phyloP scores from a whole-genome alignment of 129 eudicot species.

The Calendula officinalis region DNA sequence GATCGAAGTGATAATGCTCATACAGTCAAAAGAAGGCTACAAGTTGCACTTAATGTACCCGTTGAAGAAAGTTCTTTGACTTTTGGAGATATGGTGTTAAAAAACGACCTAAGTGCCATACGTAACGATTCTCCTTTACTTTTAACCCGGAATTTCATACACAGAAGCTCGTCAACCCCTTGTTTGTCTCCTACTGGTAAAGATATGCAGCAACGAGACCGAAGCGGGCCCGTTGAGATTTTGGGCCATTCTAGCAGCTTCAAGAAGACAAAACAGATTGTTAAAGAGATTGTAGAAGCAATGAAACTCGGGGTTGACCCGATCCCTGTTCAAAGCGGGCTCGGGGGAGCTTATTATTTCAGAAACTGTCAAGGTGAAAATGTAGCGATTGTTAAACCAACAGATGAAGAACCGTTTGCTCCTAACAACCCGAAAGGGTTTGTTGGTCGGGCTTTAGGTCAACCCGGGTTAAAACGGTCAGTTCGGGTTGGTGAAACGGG shows the following conservation, averaged over 20 bases:
- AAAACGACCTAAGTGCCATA: slow-evolving; percentile 74
- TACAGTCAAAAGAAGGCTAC: slow-evolving; percentile 82
- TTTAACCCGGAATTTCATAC: slow-evolving; percentile 56
- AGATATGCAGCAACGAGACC: slow-evolving; percentile 69
- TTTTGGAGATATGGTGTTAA: slow-evolving; percentile 77
- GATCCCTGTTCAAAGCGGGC: slow-evolving; percentile 64
- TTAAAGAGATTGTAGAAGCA: slow-evolving; percentile 69
- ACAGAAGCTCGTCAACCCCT: slow-evolving; percentile 84
- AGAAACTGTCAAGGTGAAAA: slow-evolving; percentile 62
- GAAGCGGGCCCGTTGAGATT: slow-evolving; percentile 73
- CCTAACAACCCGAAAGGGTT: slow-evolving; percentile 91
- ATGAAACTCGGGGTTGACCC: slow-evolving; percentile 83
- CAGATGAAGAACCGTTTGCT: slow-evolving; percentile 88
- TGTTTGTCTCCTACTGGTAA: slow-evolving; percentile 79
- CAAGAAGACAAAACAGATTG: slow-evolving; percentile 53
- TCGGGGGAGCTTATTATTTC: slow-evolving; percentile 82
- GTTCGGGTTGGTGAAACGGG: slow-evolving; percentile 94
- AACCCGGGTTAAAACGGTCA: slow-evolving; percentile 75
- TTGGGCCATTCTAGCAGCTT: slow-evolving; percentile 54
- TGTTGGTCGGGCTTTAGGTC: slow-evolving; percentile 78
- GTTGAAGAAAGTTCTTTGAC: slow-evolving; percentile 75
- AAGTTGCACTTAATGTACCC: slow-evolving; percentile 71
- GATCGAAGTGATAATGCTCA: slow-evolving; percentile 87
- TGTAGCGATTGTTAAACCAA: slow-evolving; percentile 87
- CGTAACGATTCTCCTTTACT: slow-evolving; percentile 84